A percentile compares a stretch with the other conserved stretches of the same genome.
These are phyloP conservation scores for Melocanna baccifera DNA, from an alignment of 176 grass and related monocot species.

Conservation along the genomic window DNA sequence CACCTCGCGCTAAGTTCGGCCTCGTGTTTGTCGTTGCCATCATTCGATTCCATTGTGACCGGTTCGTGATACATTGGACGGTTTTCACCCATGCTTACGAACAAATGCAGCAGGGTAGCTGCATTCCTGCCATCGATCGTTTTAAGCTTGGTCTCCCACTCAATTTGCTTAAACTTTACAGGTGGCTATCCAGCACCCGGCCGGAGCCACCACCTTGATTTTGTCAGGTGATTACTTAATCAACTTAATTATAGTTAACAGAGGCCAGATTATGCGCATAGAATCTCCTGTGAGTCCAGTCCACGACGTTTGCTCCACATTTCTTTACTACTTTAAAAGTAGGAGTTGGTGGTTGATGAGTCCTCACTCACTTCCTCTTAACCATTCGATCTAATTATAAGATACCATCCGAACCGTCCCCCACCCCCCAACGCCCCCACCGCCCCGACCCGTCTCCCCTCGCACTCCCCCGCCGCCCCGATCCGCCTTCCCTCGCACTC, in stretches of 20 bases:
- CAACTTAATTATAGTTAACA: background rate
- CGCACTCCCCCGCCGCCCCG: too few relatives aligned
- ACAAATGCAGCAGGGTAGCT: background rate
- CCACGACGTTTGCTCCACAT: background rate
- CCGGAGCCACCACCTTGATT: slow-evolving; percentile 1
- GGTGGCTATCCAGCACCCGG: background rate
- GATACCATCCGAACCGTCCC: too few relatives aligned
- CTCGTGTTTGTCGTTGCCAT: slow-evolving; percentile 22
- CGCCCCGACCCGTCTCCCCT: too few relatives aligned
- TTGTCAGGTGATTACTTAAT: background rate
- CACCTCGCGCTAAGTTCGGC: background rate
- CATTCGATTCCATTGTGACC: background rate
- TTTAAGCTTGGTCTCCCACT: background rate
- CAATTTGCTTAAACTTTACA: background rate
- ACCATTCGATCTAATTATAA: too few relatives aligned
- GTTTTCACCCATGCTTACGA: background rate
- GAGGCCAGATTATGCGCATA: background rate
- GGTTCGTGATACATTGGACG: background rate
- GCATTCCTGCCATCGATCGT: background rate
- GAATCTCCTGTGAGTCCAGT: background rate
- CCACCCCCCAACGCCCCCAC: too few relatives aligned
- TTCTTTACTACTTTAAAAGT: too few relatives aligned
- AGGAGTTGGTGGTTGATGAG: too few relatives aligned
- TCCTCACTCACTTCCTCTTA: too few relatives aligned
- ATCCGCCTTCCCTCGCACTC: too few relatives aligned